Conservation (phyloP, 2,329 filamentous ascomycete genomes). For the Hypomyces perniciosus region DNA sequence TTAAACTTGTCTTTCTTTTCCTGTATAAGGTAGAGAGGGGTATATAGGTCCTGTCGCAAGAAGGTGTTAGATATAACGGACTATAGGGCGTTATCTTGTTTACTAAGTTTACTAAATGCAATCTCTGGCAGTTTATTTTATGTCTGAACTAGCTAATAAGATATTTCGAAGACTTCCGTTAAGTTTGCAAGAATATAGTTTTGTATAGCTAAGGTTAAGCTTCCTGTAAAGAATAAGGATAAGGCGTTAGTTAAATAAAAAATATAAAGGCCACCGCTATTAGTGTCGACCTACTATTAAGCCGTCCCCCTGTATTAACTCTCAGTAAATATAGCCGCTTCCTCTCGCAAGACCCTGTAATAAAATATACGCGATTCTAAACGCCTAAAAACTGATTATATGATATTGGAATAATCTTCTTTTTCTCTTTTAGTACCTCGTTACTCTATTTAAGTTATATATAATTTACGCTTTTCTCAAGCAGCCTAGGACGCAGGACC, state of each 20-base stretch:
- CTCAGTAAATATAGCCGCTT: neutral
- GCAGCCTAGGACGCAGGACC: neutral
- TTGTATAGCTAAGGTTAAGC: neutral
- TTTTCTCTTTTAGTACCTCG: neutral
- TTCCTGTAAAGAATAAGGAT: constrained; percentile 1
- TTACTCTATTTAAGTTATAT: neutral
- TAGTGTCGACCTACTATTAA: neutral
- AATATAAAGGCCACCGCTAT: neutral
- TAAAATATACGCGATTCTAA: neutral
- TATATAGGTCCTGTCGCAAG: neutral
- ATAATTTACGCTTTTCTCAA: neutral
- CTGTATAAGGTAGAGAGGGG: neutral
- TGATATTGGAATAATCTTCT: neutral
- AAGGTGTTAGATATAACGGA: constrained; percentile 1
- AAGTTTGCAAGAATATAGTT: constrained; percentile 6
- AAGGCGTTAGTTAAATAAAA: neutral
- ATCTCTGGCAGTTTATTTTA: neutral
- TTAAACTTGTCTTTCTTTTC: neutral
- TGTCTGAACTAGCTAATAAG: constrained; percentile 3
- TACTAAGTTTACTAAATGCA: constrained; percentile 2
- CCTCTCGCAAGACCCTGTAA: neutral
- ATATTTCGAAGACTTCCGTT: constrained; percentile 5
- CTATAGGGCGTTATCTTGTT: constrained; percentile 3
- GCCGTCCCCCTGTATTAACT: neutral
- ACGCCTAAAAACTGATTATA: neutral